Base-by-base conservation (phyloP, 177 flowering plant genomes). In the Vitis hybrid region DNA sequence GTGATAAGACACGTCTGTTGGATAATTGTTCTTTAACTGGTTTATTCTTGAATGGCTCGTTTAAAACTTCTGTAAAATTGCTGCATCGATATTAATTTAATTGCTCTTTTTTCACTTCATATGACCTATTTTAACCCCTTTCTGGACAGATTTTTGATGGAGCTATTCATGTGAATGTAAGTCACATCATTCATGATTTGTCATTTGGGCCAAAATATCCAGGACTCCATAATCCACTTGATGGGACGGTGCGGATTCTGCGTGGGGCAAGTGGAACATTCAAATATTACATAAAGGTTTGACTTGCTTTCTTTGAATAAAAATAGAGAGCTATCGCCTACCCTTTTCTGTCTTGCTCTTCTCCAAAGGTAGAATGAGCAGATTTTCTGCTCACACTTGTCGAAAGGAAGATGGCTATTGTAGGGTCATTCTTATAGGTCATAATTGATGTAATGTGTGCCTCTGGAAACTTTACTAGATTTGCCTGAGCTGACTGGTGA, bases 181-280 rank as follows among this genome's bases (percentile, higher is more conserved):
- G 99, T 72, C 99, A 96, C 72, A 69, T 86, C 4, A 92, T 96
- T 79, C 99, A 96, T 75, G 94, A 96, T 79, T 74, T 96, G 77
- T 91, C 99, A 52, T 96, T 96, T 83, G 99, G 99, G 72, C 98
- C 98, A 13, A 89, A 91, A 76, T 96, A 93, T 81, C 99, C 99
- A 12, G 99, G 99, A 74, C 73, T 92, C 72, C 97, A 94, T 77
- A 96, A 96, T 71, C 99, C 99, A 65, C 97, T 96, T 62, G 99
- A 96, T 96, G 98, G 76, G 58, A 96, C 97, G 9, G 48, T 1
- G 9, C 79, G 99, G 62, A 88, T 88, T 67, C 78, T 96, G 77
- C 91, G 64, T 64, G 97, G 75, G 19, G 58, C 97, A 40, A 94
- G 98, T 85, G 99, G 99, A 64, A 92, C 89, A 70, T 96, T 96